These are phyloP conservation scores for Ceratocystis ficicola DNA, from an alignment of 2,329 filamentous ascomycete species.

Conservation along the genomic window DNA sequence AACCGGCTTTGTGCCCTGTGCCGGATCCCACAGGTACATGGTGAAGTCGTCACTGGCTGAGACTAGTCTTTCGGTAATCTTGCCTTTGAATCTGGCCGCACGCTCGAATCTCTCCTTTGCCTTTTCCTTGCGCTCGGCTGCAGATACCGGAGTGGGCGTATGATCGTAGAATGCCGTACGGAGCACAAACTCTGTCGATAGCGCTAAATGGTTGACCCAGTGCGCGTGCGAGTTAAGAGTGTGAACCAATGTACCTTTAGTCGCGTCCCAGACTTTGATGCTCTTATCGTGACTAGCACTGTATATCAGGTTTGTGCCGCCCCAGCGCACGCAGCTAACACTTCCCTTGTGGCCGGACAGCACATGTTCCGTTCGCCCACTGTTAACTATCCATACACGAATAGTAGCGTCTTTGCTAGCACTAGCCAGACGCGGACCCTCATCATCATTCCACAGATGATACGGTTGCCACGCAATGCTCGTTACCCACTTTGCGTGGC, in stretches of 20 bases:
- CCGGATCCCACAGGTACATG: constrained; percentile 89
- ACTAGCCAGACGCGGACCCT: constrained; percentile 62
- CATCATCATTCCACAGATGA: constrained; percentile 63
- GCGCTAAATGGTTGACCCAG: constrained; percentile 88
- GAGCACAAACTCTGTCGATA: constrained; percentile 84
- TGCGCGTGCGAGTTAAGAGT: constrained; percentile 75
- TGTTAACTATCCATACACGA: constrained; percentile 72
- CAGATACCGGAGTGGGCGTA: constrained; percentile 36
- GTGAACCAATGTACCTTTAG: constrained; percentile 65
- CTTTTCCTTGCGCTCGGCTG: constrained; percentile 55
- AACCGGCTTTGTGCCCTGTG: constrained; percentile 65
- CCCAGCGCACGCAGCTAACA: constrained; percentile 88
- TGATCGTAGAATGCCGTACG: constrained; percentile 83
- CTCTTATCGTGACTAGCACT: constrained; percentile 84
- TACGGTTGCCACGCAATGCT: constrained; percentile 88
- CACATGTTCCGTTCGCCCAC: constrained; percentile 66
- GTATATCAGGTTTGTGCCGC: constrained; percentile 75
- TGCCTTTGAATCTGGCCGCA: constrained; percentile 63
- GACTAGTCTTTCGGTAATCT: constrained; percentile 70
- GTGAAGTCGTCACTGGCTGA: constrained; percentile 93
- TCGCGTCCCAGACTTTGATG: constrained; percentile 78
- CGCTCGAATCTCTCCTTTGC: constrained; percentile 76
- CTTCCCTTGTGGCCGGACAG: constrained; percentile 79
- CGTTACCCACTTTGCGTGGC: constrained; percentile 81
- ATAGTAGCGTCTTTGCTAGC: constrained; percentile 78